A percentile compares a stretch with the other conserved stretches of the same genome.
phyloP scores from a whole-genome alignment of 2,329 filamentous ascomycete genomes.

The Emmonsiellopsis sp. region DNA sequence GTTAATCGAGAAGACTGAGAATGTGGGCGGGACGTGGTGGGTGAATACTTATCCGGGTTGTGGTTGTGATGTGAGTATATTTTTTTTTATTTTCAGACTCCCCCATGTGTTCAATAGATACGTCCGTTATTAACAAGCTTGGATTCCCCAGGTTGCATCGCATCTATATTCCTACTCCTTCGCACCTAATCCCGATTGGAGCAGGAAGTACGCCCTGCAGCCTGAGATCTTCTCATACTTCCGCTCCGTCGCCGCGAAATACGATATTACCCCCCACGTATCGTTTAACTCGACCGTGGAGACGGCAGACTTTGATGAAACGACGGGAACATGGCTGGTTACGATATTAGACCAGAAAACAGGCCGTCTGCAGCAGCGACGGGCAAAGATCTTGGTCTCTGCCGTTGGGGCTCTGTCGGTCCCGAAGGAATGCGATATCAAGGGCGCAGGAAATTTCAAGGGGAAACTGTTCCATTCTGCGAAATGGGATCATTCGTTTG shows the following conservation, averaged over 20 bases:
- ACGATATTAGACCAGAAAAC: constrained; percentile 16
- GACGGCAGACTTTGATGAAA: constrained; percentile 11
- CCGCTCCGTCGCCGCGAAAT: constrained; percentile 11
- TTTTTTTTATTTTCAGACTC: not conserved
- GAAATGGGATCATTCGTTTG: constrained; percentile 31
- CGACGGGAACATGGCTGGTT: constrained; percentile 19
- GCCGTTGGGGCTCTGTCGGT: constrained; percentile 22
- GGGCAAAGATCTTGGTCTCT: constrained; percentile 20
- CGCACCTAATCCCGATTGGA: constrained; percentile 32
- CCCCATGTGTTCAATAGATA: not conserved
- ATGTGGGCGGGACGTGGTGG: constrained; percentile 29
- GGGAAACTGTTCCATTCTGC: constrained; percentile 33
- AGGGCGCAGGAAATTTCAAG: constrained; percentile 22
- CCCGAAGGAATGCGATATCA: constrained; percentile 19
- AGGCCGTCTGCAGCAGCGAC: constrained; percentile 11
- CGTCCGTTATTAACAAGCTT: not conserved
- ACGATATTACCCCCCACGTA: constrained; percentile 16
- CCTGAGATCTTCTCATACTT: constrained; percentile 26
- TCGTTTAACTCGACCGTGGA: constrained; percentile 15
- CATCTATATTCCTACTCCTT: constrained; percentile 37
- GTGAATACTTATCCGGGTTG: constrained; percentile 28
- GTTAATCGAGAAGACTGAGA: constrained; percentile 34
- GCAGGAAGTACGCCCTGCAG: constrained; percentile 24
- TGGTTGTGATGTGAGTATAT: constrained; percentile 24
- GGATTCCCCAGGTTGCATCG: constrained; percentile 19